Percentiles rank a stretch among this genome's conserved stretches.
phyloP scores from a whole-genome alignment of 2,329 filamentous ascomycete species.

The Harringtonia aguacate region DNA sequence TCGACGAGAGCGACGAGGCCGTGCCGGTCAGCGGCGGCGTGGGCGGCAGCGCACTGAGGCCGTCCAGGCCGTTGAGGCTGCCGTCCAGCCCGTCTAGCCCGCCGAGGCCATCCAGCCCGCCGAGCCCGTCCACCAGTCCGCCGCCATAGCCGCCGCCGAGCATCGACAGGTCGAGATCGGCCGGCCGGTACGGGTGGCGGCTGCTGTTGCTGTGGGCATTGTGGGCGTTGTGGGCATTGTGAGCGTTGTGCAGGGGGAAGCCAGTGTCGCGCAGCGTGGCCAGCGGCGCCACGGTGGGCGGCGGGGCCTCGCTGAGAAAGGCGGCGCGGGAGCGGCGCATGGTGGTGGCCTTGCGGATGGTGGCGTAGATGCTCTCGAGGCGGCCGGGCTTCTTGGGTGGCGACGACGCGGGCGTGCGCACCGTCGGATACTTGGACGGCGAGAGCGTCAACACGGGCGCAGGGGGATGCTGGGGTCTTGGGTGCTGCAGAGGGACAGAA shows the following conservation, averaged over 20 bases:
- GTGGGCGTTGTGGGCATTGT: not conserved
- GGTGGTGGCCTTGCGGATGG: constrained; percentile 18
- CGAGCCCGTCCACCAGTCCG: too few species aligned
- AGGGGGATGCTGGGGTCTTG: not conserved
- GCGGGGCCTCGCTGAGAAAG: constrained; percentile 4
- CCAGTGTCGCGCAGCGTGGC: constrained; percentile 6
- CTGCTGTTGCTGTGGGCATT: not conserved
- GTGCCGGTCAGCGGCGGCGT: constrained; percentile 9
- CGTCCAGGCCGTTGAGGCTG: not conserved
- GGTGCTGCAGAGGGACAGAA: constrained; percentile 11
- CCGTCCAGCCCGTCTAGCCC: too few species aligned
- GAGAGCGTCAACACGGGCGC: constrained; percentile 1
- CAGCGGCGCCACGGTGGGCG: constrained; percentile 11
- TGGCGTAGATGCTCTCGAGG: constrained; percentile 19
- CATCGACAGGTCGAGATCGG: not conserved
- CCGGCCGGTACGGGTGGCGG: constrained; percentile 1
- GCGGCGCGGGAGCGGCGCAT: constrained; percentile 11
- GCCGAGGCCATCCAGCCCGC: too few species aligned
- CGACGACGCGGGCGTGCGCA: not conserved
- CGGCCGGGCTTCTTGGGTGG: constrained; percentile 17
- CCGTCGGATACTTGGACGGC: not conserved
- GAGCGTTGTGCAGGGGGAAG: not conserved
- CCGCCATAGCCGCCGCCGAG: too few species aligned
- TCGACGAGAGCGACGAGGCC: constrained; percentile 5
- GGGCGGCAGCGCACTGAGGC: not conserved